Evolutionary conservation across 345 rosid genomes (phyloP).

Genomic region (Eucalyptus curtisii): DNA sequence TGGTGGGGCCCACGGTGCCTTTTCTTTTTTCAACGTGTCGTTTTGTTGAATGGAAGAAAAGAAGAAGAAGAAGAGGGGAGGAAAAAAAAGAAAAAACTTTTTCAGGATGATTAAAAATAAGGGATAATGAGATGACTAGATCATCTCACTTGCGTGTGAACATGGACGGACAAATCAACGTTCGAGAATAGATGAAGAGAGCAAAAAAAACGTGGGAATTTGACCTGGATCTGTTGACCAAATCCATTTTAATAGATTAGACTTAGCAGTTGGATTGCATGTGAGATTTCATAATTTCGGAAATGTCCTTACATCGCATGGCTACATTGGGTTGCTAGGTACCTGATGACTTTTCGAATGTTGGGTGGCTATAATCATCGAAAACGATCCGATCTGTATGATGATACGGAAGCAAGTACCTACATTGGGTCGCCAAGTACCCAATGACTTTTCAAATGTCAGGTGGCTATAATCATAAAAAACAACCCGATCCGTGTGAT

Average conservation of each 20-base stretch:
- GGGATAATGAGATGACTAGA: neutral
- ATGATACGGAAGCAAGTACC: too few relatives aligned
- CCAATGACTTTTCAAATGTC: neutral
- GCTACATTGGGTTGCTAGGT: too few relatives aligned
- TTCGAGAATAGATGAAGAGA: neutral
- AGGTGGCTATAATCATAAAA: too few relatives aligned
- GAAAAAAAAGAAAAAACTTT: too few relatives aligned
- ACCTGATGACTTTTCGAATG: too few relatives aligned
- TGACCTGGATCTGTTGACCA: neutral
- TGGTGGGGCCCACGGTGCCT: too few relatives aligned
- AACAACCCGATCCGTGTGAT: too few relatives aligned
- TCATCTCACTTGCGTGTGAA: neutral
- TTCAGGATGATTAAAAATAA: neutral
- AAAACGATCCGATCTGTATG: too few relatives aligned
- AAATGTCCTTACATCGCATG: too few relatives aligned
- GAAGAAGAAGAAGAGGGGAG: neutral
- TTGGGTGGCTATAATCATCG: too few relatives aligned
- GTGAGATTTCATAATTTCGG: neutral
- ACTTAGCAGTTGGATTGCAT: neutral
- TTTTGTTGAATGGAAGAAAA: accelerated
- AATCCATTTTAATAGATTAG: neutral
- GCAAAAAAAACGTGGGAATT: neutral
- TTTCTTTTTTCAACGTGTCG: neutral
- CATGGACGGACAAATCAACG: neutral
- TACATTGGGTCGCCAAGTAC: neutral